Percentiles rank a stretch among this genome's conserved stretches.
Conservation (phyloP, 1,139 yeast species). For the Suhomyces kunorum region DNA sequence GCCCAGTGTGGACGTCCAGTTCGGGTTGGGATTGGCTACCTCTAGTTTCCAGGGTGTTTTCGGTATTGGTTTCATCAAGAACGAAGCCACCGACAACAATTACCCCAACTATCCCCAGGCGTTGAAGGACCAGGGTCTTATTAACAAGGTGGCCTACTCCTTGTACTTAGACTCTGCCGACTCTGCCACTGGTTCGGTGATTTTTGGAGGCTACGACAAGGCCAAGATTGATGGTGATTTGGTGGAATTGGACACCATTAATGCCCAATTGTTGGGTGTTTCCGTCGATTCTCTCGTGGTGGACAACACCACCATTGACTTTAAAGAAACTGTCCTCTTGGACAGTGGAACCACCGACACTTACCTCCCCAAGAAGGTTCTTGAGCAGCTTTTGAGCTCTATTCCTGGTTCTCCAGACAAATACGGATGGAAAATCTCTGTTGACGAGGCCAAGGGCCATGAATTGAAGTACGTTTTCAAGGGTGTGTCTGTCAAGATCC, state of each 20-base stretch:
- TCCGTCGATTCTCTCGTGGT: constrained; percentile 22
- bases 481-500: constrained; percentile 45
- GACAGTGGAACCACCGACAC: constrained; percentile 72
- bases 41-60: constrained; percentile 18
- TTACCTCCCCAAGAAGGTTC: constrained; percentile 41
- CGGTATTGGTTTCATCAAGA: constrained; percentile 21
- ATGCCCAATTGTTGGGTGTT: constrained; percentile 1
- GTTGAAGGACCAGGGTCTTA: constrained; percentile 22
- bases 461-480: constrained; percentile 49
- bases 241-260: constrained; percentile 10
- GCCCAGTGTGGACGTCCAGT: constrained; percentile 14
- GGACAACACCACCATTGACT: neutral
- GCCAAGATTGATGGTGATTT: constrained; percentile 29
- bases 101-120: constrained; percentile 25
- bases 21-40: constrained; percentile 19
- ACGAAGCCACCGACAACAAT: constrained; percentile 12
- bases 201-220: constrained; percentile 35
- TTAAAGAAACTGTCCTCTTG: constrained; percentile 35
- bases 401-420: neutral
- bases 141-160: constrained; percentile 24
- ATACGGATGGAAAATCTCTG: constrained; percentile 1
- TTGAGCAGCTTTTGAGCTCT: constrained; percentile 17
- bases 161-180: constrained; percentile 21
- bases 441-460: constrained; percentile 1
- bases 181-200: constrained; percentile 23